A percentile compares a stretch with the other conserved stretches of the same genome.
These are phyloP conservation scores for Scopulariopsis brevicaulis DNA, from an alignment of 2,329 filamentous ascomycete genomes.

Conservation along the genomic window DNA sequence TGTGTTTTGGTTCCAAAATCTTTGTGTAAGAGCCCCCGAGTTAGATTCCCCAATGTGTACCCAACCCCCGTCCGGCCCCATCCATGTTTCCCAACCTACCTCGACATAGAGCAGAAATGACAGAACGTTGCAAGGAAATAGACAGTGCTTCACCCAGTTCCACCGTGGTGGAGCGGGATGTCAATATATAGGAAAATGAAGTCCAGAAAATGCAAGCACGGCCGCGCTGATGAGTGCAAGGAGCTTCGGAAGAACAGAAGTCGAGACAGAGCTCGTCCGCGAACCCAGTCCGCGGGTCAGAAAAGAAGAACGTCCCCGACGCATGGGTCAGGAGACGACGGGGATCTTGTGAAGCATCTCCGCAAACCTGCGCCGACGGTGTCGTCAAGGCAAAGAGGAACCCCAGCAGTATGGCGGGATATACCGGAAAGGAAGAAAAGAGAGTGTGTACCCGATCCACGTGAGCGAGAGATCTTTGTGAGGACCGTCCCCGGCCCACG, in stretches of 20 bases:
- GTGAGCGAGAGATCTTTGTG: slow-evolving; percentile 5
- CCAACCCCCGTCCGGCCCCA: not conserved
- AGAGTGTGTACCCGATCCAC: not conserved
- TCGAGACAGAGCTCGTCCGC: not conserved
- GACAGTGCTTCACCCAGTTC: not conserved
- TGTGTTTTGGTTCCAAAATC: slow-evolving; percentile 1
- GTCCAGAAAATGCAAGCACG: not conserved
- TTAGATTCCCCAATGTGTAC: not conserved
- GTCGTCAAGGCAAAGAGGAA: slow-evolving; percentile 5
- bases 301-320: not conserved
- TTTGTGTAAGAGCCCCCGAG: not conserved
- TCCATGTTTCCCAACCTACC: not conserved
- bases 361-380: slow-evolving; percentile 8
- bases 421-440: slow-evolving; percentile 10
- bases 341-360: not conserved
- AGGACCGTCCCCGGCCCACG: not conserved
- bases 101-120: not conserved
- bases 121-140: not conserved
- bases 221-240: not conserved
- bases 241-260: not conserved
- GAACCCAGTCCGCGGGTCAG: not conserved
- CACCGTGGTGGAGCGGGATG: not conserved
- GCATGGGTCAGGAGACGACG: not conserved
- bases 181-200: not conserved
- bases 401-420: not conserved